Base-by-base conservation (phyloP, 371 early-diverging fungal genomes). In the Nosema bombycis region DNA sequence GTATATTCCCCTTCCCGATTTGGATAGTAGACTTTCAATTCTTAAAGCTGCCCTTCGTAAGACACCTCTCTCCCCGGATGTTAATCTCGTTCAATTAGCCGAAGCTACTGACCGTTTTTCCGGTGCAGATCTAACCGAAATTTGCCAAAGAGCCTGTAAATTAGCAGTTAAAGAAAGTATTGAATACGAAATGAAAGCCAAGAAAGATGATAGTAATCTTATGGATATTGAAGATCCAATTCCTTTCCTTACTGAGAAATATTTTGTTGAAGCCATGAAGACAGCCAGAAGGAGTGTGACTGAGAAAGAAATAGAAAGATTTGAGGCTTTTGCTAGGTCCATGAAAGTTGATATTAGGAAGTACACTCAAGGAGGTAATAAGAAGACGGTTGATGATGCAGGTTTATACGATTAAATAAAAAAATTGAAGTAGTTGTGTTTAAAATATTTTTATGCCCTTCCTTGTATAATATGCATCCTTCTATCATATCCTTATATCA, bases 251-350 rank as follows among this genome's bases (percentile, higher is more conserved):
- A 93, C 94, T 33, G 81, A 87, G 29, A 92, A 90, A 26, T 96
- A 98, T 88, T 97, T 98, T 88, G 93, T 94, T 82, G 94, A 94
- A 87, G 96, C 96, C 55, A 92, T 98, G 93, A 89, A 90, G 86
- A 93, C 88, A 86, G 96, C 97, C 32, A 90, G 98, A 72, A 92
- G 95, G 75, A 93, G 93, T 24, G 97, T 98, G 18, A 90, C 90
- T 74, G 94, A 96, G 85, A 91, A 90, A 74, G 98, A 98, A 81
- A 91, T 96, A 78, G 93, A 95, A 79, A 90, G 91, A 84, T 98
- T 96, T 87, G 97, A 98, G 87, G 93, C 95, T 90, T 98, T 98
- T 91, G 92, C 97, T 33, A 93, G 79, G 34, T 76, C 80, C 36
- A 82, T 82, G 84, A 82, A 84, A 36, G 79, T 84, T 64, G 79